Evolutionary conservation across 192 early-diverging fungal genomes (phyloP).

Genomic region (Coemansia sp.): DNA sequence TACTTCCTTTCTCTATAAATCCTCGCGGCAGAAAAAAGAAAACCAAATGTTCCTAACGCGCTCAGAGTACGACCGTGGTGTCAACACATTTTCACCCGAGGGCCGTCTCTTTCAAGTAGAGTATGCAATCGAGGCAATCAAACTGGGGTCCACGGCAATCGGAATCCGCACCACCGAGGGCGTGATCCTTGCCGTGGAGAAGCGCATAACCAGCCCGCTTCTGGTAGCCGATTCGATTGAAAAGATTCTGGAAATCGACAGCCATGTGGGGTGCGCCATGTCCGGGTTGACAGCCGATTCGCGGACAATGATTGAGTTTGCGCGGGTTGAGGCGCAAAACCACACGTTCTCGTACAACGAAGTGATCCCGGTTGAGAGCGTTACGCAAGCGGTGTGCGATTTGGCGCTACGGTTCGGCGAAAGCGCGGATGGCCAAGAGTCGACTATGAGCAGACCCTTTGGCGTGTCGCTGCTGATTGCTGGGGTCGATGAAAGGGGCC

Average conservation of each 20-base stretch:
- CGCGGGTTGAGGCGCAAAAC: conserved; percentile 94
- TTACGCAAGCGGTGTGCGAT: conserved; percentile 98
- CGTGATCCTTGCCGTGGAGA: conserved; percentile 95
- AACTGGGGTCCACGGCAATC: conserved; percentile 97
- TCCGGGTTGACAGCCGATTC: conserved; percentile 95
- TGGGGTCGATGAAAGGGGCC: conserved; percentile 95
- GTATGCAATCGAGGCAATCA: conserved; percentile 99
- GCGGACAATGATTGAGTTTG: conserved; percentile 98
- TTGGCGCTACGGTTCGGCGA: conserved; percentile 97
- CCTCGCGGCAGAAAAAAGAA: not conserved
- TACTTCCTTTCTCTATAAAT: no score
- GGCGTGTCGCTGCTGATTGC: conserved; percentile 99
- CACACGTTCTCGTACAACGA: conserved; percentile 97
- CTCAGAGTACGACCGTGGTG: conserved; percentile 98
- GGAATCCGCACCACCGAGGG: conserved; percentile 96
- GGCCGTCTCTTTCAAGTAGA: conserved; percentile 99
- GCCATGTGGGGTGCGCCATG: conserved; percentile 95
- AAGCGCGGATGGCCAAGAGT: conserved; percentile 93
- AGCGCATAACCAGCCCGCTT: conserved; percentile 91
- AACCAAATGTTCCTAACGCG: conserved; percentile 58
- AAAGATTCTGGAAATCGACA: conserved; percentile 97
- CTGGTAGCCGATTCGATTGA: conserved; percentile 95
- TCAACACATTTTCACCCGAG: conserved; percentile 99
- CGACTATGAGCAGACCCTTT: conserved; percentile 98
- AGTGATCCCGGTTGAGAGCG: conserved; percentile 91